A percentile compares a stretch with the other conserved stretches of the same genome.
Evolutionary conservation across 768 basidiomycete species (phyloP).

Genomic region (Boletus rubroflammeus): DNA sequence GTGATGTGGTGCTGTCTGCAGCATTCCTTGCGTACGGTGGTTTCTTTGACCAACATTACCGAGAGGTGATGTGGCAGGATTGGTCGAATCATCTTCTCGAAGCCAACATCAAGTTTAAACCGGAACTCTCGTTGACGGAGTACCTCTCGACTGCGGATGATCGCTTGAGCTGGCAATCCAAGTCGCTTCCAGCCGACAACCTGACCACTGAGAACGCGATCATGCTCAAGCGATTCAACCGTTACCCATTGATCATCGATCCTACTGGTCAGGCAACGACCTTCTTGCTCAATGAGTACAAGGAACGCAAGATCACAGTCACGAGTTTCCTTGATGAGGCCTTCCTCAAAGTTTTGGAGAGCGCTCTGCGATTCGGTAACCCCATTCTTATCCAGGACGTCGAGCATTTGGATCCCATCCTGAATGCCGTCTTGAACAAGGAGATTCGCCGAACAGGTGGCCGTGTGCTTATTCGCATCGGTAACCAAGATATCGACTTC

Average conservation of each 20-base stretch:
- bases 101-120: slow-evolving; percentile 88
- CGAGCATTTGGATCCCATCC: slow-evolving; percentile 93
- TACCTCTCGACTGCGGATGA: slow-evolving; percentile 97
- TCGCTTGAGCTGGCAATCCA: slow-evolving; percentile 92
- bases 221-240: slow-evolving; percentile 97
- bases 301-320: slow-evolving; percentile 93
- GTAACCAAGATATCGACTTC: slow-evolving; percentile 98
- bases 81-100: slow-evolving; percentile 89
- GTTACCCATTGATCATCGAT: slow-evolving; percentile 96
- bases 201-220: slow-evolving; percentile 99
- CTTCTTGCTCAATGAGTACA: slow-evolving; percentile 92
- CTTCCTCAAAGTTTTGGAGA: slow-evolving; percentile 97
- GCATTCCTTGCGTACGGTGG: slow-evolving; percentile 97
- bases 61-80: slow-evolving; percentile 94
- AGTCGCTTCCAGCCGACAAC: slow-evolving; percentile 92
- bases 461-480: slow-evolving; percentile 92
- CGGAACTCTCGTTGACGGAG: slow-evolving; percentile 88
- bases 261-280: slow-evolving; percentile 96
- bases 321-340: slow-evolving; percentile 99
- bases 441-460: slow-evolving; percentile 96
- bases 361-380: slow-evolving; percentile 97
- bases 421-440: slow-evolving; percentile 95
- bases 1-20: slow-evolving; percentile 92
- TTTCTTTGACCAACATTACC: slow-evolving; percentile 98
- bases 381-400: slow-evolving; percentile 97